A percentile compares a stretch with the other conserved stretches of the same genome.
phyloP scores from a whole-genome alignment of 441 rosid genomes.

The Adansonia madagascariensis region DNA sequence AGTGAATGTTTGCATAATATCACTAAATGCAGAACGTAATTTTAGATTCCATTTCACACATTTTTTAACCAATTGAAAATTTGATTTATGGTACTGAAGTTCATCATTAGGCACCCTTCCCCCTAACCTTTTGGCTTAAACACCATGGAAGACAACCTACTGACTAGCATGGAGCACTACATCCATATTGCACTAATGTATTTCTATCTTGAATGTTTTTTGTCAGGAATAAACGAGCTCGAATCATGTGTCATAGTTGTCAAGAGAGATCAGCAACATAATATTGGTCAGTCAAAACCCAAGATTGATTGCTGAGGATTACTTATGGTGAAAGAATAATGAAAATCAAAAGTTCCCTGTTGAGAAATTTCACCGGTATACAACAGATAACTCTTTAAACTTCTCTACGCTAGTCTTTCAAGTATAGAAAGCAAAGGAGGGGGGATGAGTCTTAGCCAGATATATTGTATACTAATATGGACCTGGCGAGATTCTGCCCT shows the following conservation, averaged over 20 bases:
- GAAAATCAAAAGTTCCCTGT: not conserved
- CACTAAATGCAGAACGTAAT: not conserved
- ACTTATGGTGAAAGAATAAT: not conserved
- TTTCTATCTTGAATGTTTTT: constrained; percentile 4
- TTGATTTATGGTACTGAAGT: not conserved
- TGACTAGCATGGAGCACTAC: not conserved
- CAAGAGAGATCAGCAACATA: not conserved
- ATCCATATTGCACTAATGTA: not conserved
- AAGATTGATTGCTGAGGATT: not conserved
- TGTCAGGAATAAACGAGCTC: constrained; percentile 38
- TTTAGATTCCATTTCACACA: not conserved
- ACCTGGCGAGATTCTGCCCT: not conserved
- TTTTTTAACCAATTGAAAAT: not conserved
- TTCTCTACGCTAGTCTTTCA: not conserved
- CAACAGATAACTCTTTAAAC: not conserved
- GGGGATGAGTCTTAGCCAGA: not conserved
- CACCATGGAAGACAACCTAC: not conserved
- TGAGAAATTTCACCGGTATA: not conserved
- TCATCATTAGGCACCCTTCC: not conserved
- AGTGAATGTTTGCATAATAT: not conserved
- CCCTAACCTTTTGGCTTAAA: not conserved
- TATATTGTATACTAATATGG: not conserved
- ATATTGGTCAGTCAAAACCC: not conserved
- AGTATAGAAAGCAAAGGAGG: not conserved
- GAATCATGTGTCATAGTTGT: not conserved